phyloP scores from a whole-genome alignment of 2,329 filamentous ascomycete species.

The Fusarium verticillioides region DNA sequence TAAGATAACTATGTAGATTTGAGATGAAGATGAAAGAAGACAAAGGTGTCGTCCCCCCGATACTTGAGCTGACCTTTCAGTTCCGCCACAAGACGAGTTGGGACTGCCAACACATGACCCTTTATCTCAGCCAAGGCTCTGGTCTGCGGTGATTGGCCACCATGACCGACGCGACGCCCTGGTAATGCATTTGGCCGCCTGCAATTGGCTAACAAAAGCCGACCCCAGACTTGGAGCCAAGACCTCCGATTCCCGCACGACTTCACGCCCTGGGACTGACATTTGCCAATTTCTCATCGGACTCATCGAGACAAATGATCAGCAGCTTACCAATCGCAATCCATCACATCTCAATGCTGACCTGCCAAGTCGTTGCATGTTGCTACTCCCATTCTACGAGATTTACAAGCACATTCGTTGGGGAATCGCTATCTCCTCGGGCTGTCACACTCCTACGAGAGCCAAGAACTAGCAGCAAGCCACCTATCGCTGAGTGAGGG shows the following conservation, averaged over 20 bases:
- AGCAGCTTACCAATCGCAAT: conserved; percentile 1
- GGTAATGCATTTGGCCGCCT: background rate
- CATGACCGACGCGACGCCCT: conserved; percentile 13
- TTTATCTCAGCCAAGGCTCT: conserved; percentile 28
- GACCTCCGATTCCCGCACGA: background rate
- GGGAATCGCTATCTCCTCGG: background rate
- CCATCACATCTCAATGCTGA: background rate
- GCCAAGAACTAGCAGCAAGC: conserved; percentile 29
- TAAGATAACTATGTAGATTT: background rate
- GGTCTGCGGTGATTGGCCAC: conserved; percentile 3
- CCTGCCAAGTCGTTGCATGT: background rate
- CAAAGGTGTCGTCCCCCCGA: background rate
- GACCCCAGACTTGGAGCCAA: conserved; percentile 13
- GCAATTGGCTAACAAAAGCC: conserved; percentile 25
- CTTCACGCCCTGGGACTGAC: conserved; percentile 16
- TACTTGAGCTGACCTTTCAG: conserved; percentile 28
- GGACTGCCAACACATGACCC: conserved; percentile 23
- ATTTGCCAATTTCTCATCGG: background rate
- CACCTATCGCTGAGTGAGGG: conserved; percentile 18
- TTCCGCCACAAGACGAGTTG: conserved; percentile 22
- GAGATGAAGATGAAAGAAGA: background rate
- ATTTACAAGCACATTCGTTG: background rate
- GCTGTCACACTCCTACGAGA: conserved; percentile 8
- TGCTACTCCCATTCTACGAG: background rate
- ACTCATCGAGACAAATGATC: background rate